phyloP scores from a whole-genome alignment of 2,329 filamentous ascomycete genomes.

The Colletotrichum euphorbiae region DNA sequence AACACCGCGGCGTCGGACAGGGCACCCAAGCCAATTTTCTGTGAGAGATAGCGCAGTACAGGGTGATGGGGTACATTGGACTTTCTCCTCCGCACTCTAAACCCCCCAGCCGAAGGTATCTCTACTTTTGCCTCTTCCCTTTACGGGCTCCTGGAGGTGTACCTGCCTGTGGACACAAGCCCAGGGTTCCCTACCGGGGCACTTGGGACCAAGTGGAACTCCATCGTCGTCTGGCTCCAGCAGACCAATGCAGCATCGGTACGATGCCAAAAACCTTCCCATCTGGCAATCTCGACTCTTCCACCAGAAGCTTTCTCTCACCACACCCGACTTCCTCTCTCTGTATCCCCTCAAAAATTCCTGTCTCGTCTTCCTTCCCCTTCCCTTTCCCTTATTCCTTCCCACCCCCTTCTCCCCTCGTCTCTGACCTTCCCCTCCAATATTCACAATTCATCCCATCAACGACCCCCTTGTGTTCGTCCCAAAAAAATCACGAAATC shows the following conservation, averaged over 20 bases:
- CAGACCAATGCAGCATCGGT: conserved; percentile 39
- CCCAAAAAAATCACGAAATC: conserved; percentile 21
- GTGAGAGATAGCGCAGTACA: not conserved
- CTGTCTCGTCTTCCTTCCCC: conserved; percentile 29
- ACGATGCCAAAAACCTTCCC: conserved; percentile 39
- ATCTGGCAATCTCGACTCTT: conserved; percentile 40
- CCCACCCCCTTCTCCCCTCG: conserved; percentile 35
- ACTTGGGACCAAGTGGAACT: conserved; percentile 32
- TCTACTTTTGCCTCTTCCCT: not conserved
- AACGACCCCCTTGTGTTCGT: conserved; percentile 21
- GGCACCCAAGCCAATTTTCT: conserved; percentile 11
- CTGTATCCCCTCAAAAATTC: conserved; percentile 39
- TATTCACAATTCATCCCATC: conserved; percentile 25
- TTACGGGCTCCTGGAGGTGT: not conserved
- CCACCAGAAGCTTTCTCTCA: conserved; percentile 22
- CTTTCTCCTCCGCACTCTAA: not conserved
- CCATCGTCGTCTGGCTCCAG: conserved; percentile 36
- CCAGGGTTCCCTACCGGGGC: conserved; percentile 5
- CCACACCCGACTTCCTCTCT: conserved; percentile 32
- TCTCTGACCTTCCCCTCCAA: conserved; percentile 35
- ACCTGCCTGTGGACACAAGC: conserved; percentile 2
- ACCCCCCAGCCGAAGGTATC: not conserved
- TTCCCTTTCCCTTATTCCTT: conserved; percentile 16
- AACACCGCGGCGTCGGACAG: conserved; percentile 7
- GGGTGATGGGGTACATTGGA: conserved; percentile 22